Percentiles rank a stretch among this genome's conserved stretches.
These are phyloP conservation scores for Luffa aegyptiaca DNA, from an alignment of 306 rosid species.

Conservation along the genomic window DNA sequence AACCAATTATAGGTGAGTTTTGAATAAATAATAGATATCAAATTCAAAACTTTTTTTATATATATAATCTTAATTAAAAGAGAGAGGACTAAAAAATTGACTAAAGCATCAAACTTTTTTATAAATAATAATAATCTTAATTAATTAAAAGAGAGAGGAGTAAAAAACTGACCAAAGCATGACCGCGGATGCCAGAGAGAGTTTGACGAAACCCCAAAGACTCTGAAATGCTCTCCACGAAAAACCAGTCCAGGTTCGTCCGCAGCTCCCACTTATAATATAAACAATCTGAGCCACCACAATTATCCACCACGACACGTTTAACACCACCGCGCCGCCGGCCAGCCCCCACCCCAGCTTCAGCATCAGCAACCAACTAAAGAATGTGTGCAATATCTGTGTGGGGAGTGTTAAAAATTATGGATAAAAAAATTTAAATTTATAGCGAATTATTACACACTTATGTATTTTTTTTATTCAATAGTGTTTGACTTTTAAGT, in stretches of 20 bases:
- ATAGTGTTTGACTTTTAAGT: no score
- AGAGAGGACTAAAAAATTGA: background rate
- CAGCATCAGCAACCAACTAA: conserved; percentile 72
- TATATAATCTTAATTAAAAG: no score
- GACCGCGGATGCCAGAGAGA: conserved; percentile 67
- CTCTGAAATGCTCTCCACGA: conserved; percentile 55
- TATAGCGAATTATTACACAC: no score
- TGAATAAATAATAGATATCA: no score
- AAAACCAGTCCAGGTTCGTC: conserved; percentile 71
- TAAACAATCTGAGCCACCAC: conserved; percentile 54
- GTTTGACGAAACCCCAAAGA: conserved; percentile 57
- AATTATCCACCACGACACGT: conserved; percentile 69
- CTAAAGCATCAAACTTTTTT: conserved; percentile 53
- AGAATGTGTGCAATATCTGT: conserved; percentile 31
- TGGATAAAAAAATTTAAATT: no score
- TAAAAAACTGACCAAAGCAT: conserved; percentile 55
- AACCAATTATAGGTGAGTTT: no score
- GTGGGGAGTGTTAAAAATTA: no score
- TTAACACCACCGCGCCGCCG: conserved; percentile 64
- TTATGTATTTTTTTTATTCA: no score
- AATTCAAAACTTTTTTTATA: background rate
- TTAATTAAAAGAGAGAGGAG: no score
- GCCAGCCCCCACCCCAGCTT: conserved; percentile 53
- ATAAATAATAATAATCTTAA: no score
- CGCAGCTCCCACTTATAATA: conserved; percentile 47